A percentile compares a stretch with the other conserved stretches of the same genome.
Evolutionary conservation across 441 rosid species (phyloP).

Genomic region (Brassica balearica): DNA sequence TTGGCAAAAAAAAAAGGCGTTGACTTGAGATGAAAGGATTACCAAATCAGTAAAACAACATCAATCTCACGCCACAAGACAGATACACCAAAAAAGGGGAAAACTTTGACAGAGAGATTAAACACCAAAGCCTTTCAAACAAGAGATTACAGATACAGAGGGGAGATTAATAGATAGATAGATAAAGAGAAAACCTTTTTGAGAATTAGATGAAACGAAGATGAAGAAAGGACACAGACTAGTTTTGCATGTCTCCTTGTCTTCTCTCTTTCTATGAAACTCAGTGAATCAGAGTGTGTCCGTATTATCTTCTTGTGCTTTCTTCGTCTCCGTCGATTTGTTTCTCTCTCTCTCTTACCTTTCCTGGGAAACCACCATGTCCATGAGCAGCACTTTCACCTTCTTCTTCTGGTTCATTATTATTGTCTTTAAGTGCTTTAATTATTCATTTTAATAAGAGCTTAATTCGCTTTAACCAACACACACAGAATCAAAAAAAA

Average conservation of each 20-base stretch:
- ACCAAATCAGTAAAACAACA: slow-evolving; percentile 29
- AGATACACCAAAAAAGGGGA: slow-evolving; percentile 24
- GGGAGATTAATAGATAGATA: not conserved
- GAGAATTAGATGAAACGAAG: slow-evolving; percentile 25
- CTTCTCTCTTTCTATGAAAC: not conserved
- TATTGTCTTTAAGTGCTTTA: slow-evolving; percentile 34
- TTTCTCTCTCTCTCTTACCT: slow-evolving; percentile 21
- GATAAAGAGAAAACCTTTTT: slow-evolving; percentile 12
- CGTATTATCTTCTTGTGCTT: slow-evolving; percentile 5
- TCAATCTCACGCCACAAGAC: slow-evolving; percentile 39
- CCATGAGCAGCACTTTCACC: slow-evolving; percentile 41
- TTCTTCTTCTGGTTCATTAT: slow-evolving; percentile 39
- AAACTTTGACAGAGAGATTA: not conserved
- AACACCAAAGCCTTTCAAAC: not conserved
- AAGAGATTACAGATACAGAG: not conserved
- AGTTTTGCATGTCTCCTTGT: slow-evolving; percentile 38
- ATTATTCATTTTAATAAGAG: slow-evolving; percentile 31
- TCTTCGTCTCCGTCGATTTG: slow-evolving; percentile 10
- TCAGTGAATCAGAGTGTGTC: not conserved
- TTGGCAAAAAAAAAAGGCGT: slow-evolving; percentile 39
- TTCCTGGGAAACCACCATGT: slow-evolving; percentile 37
- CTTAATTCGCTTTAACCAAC: slow-evolving; percentile 35
- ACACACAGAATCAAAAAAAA: slow-evolving; percentile 18
- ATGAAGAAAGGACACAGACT: slow-evolving; percentile 27
- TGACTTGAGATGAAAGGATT: slow-evolving; percentile 37